Evolutionary conservation across 306 rosid species (phyloP).

Genomic region (Prunus salicina): DNA sequence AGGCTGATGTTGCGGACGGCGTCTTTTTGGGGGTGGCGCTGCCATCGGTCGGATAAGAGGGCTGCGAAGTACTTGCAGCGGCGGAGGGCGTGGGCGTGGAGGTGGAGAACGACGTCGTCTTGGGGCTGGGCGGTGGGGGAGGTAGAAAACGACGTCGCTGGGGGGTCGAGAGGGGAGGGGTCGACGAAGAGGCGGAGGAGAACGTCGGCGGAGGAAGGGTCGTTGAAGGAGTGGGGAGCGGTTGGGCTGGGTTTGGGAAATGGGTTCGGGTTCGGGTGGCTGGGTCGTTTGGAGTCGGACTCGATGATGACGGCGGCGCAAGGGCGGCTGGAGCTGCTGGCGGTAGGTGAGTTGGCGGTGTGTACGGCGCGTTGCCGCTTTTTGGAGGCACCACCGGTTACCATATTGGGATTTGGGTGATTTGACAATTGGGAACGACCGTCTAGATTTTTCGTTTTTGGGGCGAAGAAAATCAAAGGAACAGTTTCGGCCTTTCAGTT

Average conservation of each 20-base stretch:
- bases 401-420: conserved; percentile 5
- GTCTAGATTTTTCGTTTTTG: background rate
- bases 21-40: conserved; percentile 4
- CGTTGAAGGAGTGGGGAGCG: conserved; percentile 38
- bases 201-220: conserved; percentile 65
- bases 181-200: conserved; percentile 63
- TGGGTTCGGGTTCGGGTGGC: conserved; percentile 2
- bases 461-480: background rate
- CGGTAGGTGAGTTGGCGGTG: conserved; percentile 27
- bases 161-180: conserved; percentile 33
- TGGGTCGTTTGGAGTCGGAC: conserved; percentile 31
- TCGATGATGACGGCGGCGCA: conserved; percentile 29
- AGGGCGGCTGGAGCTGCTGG: conserved; percentile 29
- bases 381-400: conserved; percentile 37
- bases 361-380: conserved; percentile 61
- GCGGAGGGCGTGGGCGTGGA: conserved; percentile 65
- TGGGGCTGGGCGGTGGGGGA: conserved; percentile 26
- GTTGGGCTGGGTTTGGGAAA: background rate
- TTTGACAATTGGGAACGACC: background rate
- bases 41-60: conserved; percentile 84
- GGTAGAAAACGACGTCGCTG: conserved; percentile 40
- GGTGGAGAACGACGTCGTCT: conserved; percentile 54
- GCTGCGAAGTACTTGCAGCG: conserved; percentile 82
- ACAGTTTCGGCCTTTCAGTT: background rate
- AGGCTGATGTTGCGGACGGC: conserved; percentile 26